Evolutionary conservation across 225 moss, liverwort and hornwort species (phyloP).

Genomic region (Bryum argenteum): DNA sequence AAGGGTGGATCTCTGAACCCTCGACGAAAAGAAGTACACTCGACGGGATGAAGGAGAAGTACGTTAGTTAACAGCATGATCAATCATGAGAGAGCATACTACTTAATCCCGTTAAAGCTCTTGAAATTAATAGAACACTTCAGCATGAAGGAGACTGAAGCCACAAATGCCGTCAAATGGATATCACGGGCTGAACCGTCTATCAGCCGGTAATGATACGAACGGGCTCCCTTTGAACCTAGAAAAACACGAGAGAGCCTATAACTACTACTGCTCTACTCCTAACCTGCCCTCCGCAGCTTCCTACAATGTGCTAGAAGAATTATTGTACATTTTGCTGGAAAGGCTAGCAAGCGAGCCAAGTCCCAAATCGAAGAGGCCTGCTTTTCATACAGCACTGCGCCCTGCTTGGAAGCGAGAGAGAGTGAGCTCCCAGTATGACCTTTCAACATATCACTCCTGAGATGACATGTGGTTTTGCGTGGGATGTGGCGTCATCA

Average conservation of each 20-base stretch:
- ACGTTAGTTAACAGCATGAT: constrained; percentile 9
- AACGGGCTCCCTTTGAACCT: constrained; percentile 29
- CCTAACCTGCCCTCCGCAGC: constrained; percentile 34
- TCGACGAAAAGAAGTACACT: not conserved
- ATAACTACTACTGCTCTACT: constrained; percentile 24
- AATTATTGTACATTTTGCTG: constrained; percentile 50
- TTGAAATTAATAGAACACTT: constrained; percentile 40
- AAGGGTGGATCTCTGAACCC: too few species aligned
- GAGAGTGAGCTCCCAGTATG: constrained; percentile 10
- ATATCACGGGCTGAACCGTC: constrained; percentile 39
- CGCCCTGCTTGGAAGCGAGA: constrained; percentile 27
- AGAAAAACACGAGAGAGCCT: constrained; percentile 32
- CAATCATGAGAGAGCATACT: constrained; percentile 29
- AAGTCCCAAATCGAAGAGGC: constrained; percentile 27
- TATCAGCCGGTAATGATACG: constrained; percentile 47
- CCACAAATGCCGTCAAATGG: constrained; percentile 49
- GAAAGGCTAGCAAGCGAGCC: constrained; percentile 12
- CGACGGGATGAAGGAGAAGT: not conserved
- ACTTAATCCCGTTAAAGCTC: constrained; percentile 31
- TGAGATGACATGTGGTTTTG: constrained; percentile 21
- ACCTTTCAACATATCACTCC: constrained; percentile 27
- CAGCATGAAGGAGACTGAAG: constrained; percentile 39
- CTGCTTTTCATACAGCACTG: constrained; percentile 21
- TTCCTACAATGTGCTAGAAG: constrained; percentile 50
- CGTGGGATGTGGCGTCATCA: constrained; percentile 21